These are phyloP conservation scores for Oryza glaberrima DNA, from an alignment of 176 grass and related monocot genomes.

Conservation along the genomic window DNA sequence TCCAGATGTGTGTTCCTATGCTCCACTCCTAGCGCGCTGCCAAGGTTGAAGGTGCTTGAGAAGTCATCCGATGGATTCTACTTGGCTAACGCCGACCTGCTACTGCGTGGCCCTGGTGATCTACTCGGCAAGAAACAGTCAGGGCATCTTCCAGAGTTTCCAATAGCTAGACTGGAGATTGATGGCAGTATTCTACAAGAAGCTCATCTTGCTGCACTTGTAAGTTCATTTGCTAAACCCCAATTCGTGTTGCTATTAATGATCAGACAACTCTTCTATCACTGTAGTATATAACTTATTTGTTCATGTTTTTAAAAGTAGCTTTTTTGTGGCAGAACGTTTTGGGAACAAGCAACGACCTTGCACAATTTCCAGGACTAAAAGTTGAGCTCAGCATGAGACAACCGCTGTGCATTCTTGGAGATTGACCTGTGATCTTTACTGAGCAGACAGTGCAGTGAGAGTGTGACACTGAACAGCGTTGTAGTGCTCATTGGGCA, in stretches of 20 bases:
- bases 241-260: not conserved
- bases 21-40: slow-evolving; percentile 55
- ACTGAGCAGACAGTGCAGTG: not conserved
- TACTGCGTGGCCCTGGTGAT: slow-evolving; percentile 86
- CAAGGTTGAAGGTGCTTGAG: slow-evolving; percentile 78
- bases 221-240: slow-evolving; percentile 35
- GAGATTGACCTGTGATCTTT: slow-evolving; percentile 52
- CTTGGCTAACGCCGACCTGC: slow-evolving; percentile 79
- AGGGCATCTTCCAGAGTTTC: slow-evolving; percentile 94
- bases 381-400: slow-evolving; percentile 97
- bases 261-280: not conserved
- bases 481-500: not conserved
- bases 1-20: slow-evolving; percentile 81
- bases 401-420: slow-evolving; percentile 88
- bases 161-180: slow-evolving; percentile 89
- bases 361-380: slow-evolving; percentile 61
- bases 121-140: slow-evolving; percentile 93
- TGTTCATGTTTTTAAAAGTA: slow-evolving; percentile 4
- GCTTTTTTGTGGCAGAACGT: slow-evolving; percentile 66
- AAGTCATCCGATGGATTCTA: slow-evolving; percentile 87
- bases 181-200: slow-evolving; percentile 89
- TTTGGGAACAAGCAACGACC: slow-evolving; percentile 72
- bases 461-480: not conserved
- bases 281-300: not conserved
- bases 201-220: slow-evolving; percentile 80